A percentile compares a stretch with the other conserved stretches of the same genome.
Evolutionary conservation across 108 stramenopile genomes (phyloP).

Genomic region (Nitzschia inconspicua): DNA sequence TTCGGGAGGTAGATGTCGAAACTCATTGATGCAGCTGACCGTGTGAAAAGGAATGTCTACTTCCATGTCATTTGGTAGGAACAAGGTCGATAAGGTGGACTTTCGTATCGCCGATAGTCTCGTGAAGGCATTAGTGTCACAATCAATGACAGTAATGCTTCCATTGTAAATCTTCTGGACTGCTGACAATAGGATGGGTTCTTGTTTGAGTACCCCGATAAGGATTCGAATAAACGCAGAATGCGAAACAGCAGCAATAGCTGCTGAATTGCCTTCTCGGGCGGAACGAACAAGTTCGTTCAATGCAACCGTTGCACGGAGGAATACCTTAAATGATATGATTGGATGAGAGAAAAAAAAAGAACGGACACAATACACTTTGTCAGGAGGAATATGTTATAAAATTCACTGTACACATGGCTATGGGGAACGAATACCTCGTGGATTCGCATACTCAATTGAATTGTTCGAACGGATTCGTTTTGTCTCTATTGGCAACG

Average conservation of each 20-base stretch:
- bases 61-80: conserved; percentile 31
- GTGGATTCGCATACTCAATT: not conserved
- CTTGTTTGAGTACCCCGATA: conserved; percentile 43
- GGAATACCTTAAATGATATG: conserved; percentile 21
- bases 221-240: conserved; percentile 63
- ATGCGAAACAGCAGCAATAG: conserved; percentile 59
- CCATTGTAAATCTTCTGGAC: conserved; percentile 48
- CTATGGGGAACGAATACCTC: not conserved
- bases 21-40: conserved; percentile 59
- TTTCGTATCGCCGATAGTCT: conserved; percentile 21
- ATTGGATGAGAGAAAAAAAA: too few relatives aligned
- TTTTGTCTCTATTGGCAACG: conserved; percentile 1
- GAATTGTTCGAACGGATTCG: conserved; percentile 4
- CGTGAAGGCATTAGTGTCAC: conserved; percentile 34
- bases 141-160: conserved; percentile 67
- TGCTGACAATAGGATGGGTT: conserved; percentile 54
- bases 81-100: conserved; percentile 50
- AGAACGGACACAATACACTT: not conserved
- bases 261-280: conserved; percentile 1
- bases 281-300: conserved; percentile 22
- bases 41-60: conserved; percentile 45
- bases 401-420: not conserved
- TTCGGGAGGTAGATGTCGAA: conserved; percentile 60
- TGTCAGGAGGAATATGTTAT: not conserved
- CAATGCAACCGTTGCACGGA: conserved; percentile 28